These are phyloP conservation scores for Dothistroma pini DNA, from an alignment of 2,329 filamentous ascomycete species.

Conservation along the genomic window DNA sequence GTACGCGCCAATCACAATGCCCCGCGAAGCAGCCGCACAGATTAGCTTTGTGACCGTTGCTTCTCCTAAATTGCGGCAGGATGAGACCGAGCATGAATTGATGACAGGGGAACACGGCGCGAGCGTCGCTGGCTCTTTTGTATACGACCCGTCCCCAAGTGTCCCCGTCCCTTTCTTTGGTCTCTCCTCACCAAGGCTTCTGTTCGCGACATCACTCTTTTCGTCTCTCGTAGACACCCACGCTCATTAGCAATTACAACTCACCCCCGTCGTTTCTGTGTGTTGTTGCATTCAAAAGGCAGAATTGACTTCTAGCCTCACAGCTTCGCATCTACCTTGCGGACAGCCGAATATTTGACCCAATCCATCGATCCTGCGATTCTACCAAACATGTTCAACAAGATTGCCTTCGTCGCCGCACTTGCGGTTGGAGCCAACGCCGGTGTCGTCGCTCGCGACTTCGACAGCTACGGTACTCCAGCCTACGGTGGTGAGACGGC, in stretches of 20 bases:
- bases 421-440: constrained; percentile 29
- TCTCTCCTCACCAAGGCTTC: constrained; percentile 22
- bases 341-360: constrained; percentile 13
- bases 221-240: constrained; percentile 32
- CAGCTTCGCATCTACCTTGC: constrained; percentile 6
- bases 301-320: constrained; percentile 25
- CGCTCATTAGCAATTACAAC: constrained; percentile 33
- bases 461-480: constrained; percentile 20
- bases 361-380: constrained; percentile 11
- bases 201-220: constrained; percentile 28
- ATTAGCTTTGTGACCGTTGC: constrained; percentile 19
- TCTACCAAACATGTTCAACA: constrained; percentile 28
- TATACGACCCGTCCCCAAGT: constrained; percentile 6
- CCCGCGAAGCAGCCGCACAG: constrained; percentile 6
- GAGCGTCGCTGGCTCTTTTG: constrained; percentile 9
- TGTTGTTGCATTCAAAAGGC: constrained; percentile 23
- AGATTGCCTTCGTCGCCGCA: constrained; percentile 30
- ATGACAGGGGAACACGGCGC: constrained; percentile 12
- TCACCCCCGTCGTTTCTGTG: constrained; percentile 34
- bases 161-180: constrained; percentile 7
- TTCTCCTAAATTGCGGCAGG: constrained; percentile 17
- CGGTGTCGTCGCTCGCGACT: constrained; percentile 7
- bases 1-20: constrained; percentile 16
- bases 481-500: constrained; percentile 11
- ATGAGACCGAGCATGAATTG: constrained; percentile 17